Percentiles rank a stretch among this genome's conserved stretches.
Evolutionary conservation across 148 eudicot species (phyloP).

Genomic region (Cornus controversa): DNA sequence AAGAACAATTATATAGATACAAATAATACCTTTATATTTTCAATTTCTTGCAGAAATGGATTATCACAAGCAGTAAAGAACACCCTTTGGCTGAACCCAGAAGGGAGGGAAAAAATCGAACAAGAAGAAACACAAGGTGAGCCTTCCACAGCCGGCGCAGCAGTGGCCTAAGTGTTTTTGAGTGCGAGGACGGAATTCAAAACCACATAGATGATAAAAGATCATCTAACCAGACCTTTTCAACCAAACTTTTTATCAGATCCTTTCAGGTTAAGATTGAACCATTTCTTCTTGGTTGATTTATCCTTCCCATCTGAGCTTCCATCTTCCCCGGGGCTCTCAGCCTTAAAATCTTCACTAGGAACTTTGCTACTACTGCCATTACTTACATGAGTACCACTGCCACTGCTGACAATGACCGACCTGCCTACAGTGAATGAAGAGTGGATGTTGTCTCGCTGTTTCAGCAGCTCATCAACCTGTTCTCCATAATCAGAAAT

Average conservation of each 20-base stretch:
- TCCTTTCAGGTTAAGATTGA: too few relatives aligned
- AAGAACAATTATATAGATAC: neutral
- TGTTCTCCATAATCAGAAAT: slow-evolving; percentile 28
- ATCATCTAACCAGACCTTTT: neutral
- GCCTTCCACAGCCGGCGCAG: neutral
- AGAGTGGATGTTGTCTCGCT: slow-evolving; percentile 82
- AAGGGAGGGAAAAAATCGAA: neutral
- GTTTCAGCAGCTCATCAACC: slow-evolving; percentile 93
- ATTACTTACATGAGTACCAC: slow-evolving; percentile 42
- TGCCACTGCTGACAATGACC: slow-evolving; percentile 25
- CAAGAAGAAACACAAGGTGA: neutral
- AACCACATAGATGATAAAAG: slow-evolving; percentile 1
- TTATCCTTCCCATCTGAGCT: slow-evolving; percentile 82
- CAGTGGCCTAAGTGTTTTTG: neutral
- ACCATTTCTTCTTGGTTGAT: slow-evolving; percentile 80
- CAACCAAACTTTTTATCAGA: slow-evolving; percentile 42
- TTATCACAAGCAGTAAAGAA: slow-evolving; percentile 1
- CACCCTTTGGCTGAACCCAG: neutral
- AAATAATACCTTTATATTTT: neutral
- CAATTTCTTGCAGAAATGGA: slow-evolving; percentile 3
- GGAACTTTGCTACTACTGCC: slow-evolving; percentile 70
- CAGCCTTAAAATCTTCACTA: slow-evolving; percentile 51
- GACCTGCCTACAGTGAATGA: slow-evolving; percentile 64
- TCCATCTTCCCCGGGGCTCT: slow-evolving; percentile 78
- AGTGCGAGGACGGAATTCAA: slow-evolving; percentile 14